These are phyloP conservation scores for Cladosporium austrohemisphaericum DNA, from an alignment of 2,329 filamentous ascomycete genomes.

Conservation along the genomic window DNA sequence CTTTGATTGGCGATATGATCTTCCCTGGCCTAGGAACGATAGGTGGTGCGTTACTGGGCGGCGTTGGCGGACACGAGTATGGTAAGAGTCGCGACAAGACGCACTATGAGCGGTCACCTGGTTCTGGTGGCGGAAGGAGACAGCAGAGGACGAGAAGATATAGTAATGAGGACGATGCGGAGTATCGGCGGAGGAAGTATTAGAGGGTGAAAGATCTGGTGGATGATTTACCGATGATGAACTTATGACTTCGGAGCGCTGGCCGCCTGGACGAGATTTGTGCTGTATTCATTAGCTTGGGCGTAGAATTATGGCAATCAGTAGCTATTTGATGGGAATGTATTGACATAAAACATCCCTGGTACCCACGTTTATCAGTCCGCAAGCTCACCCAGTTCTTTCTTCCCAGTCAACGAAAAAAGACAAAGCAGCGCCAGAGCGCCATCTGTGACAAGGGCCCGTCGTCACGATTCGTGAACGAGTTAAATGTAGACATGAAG, in stretches of 20 bases:
- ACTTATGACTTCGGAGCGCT: slow-evolving; percentile 3
- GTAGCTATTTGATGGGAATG: not conserved
- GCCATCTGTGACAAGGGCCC: no score
- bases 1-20: slow-evolving; percentile 42
- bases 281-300: not conserved
- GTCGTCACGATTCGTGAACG: no score
- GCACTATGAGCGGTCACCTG: slow-evolving; percentile 7
- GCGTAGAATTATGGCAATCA: not conserved
- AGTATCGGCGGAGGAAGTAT: slow-evolving; percentile 11
- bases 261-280: slow-evolving; percentile 3
- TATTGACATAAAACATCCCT: no score
- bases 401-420: no score
- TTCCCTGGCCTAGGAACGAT: slow-evolving; percentile 43
- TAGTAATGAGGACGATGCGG: slow-evolving; percentile 12
- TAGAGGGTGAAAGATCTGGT: not conserved
- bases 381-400: no score
- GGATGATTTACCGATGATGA: not conserved
- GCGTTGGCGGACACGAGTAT: slow-evolving; percentile 41
- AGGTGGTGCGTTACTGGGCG: slow-evolving; percentile 39
- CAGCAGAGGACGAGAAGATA: slow-evolving; percentile 6
- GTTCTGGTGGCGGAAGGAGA: not conserved
- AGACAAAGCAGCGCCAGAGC: no score
- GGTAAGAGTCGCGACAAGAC: slow-evolving; percentile 27
- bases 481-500: no score
- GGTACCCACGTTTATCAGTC: no score